These are phyloP conservation scores for Macrolepiota albuminosa DNA, from an alignment of 768 basidiomycete genomes.

Conservation along the genomic window DNA sequence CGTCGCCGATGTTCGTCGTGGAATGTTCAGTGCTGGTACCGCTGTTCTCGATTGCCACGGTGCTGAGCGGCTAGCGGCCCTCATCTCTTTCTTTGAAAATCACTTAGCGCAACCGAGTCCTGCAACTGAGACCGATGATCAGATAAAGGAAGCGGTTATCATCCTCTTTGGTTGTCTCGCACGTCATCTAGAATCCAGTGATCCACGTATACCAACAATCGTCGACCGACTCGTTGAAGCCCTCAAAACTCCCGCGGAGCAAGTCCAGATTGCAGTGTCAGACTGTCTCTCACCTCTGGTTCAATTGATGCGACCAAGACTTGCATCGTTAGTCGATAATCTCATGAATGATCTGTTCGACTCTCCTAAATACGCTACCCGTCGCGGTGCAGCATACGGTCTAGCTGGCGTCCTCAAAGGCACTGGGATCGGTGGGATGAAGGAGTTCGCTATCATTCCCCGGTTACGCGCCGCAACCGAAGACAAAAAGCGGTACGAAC, in stretches of 20 bases:
- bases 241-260: slow-evolving; percentile 89
- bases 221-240: slow-evolving; percentile 86
- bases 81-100: slow-evolving; percentile 80
- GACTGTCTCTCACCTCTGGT: slow-evolving; percentile 92
- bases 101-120: slow-evolving; percentile 56
- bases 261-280: slow-evolving; percentile 94
- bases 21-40: slow-evolving; percentile 84
- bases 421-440: slow-evolving; percentile 80
- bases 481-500: slow-evolving; percentile 85
- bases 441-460: slow-evolving; percentile 74
- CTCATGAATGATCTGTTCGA: slow-evolving; percentile 75
- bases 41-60: slow-evolving; percentile 83
- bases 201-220: slow-evolving; percentile 73
- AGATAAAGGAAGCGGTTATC: slow-evolving; percentile 91
- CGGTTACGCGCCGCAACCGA: slow-evolving; percentile 73
- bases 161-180: slow-evolving; percentile 93
- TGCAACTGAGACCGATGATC: slow-evolving; percentile 72
- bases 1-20: slow-evolving; percentile 70
- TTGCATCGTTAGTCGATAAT: slow-evolving; percentile 63
- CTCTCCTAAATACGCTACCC: slow-evolving; percentile 81
- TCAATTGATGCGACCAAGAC: slow-evolving; percentile 55
- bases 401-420: slow-evolving; percentile 91
- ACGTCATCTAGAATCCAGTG: slow-evolving; percentile 74
- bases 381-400: slow-evolving; percentile 98
- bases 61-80: slow-evolving; percentile 56